Conservation (phyloP, 192 early-diverging fungal species). For the Coemansia sp. region DNA sequence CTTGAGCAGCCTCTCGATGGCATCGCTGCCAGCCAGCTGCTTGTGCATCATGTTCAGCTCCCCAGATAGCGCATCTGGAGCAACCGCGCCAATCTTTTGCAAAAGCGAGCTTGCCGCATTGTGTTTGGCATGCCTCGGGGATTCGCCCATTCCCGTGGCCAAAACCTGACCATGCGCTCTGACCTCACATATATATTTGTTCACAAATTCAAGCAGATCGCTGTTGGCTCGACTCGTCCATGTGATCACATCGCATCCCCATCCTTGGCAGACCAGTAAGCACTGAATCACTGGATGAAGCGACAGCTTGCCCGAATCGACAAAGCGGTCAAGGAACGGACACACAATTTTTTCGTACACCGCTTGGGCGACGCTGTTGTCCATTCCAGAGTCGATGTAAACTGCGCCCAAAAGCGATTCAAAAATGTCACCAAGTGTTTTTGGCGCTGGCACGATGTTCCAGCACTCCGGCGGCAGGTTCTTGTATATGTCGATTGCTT, state of each 20-base stretch:
- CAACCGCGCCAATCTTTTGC: slow-evolving; percentile 30
- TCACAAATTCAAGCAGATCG: slow-evolving; percentile 35
- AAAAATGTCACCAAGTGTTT: slow-evolving; percentile 84
- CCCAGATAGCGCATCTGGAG: slow-evolving; percentile 44
- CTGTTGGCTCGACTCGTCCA: slow-evolving; percentile 25
- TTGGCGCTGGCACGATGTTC: slow-evolving; percentile 80
- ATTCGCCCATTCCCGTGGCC: slow-evolving; percentile 30
- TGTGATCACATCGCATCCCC: slow-evolving; percentile 42
- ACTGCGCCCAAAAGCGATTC: slow-evolving; percentile 88
- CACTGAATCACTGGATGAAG: slow-evolving; percentile 49
- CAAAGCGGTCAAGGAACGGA: slow-evolving; percentile 53
- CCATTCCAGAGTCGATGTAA: slow-evolving; percentile 79
- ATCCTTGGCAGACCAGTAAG: slow-evolving; percentile 48
- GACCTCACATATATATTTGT: slow-evolving; percentile 37
- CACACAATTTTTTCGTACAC: slow-evolving; percentile 49
- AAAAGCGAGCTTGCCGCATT: slow-evolving; percentile 31
- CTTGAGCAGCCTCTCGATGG: slow-evolving; percentile 38
- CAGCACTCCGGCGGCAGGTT: slow-evolving; percentile 70
- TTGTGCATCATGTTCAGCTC: slow-evolving; percentile 21
- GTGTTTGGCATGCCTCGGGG: slow-evolving; percentile 44
- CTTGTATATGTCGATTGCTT: slow-evolving; percentile 28
- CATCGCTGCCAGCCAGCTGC: slow-evolving; percentile 3
- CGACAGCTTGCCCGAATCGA: slow-evolving; percentile 51
- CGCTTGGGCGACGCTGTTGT: slow-evolving; percentile 53
- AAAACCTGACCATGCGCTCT: slow-evolving; percentile 22